phyloP scores from a whole-genome alignment of 345 rosid genomes.

The Eucalyptus melliodora region DNA sequence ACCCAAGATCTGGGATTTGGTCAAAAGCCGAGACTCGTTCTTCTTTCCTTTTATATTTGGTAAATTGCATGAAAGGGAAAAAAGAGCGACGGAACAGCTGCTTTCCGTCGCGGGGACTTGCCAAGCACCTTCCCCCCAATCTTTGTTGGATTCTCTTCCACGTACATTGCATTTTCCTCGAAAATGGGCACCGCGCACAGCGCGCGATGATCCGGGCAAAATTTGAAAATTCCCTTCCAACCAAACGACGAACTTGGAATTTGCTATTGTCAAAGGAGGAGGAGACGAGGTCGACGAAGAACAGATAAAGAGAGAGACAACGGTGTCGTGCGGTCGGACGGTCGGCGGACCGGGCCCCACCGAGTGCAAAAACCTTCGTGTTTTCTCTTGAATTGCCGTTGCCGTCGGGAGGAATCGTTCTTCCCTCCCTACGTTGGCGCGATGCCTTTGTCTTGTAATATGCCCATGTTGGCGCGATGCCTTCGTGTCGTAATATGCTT shows the following conservation, averaged over 20 bases:
- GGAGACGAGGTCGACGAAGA: background rate
- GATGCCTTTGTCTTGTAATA: background rate
- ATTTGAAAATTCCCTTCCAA: background rate
- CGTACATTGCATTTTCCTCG: background rate
- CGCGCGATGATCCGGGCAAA: background rate
- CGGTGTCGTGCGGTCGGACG: background rate
- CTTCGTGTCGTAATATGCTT: background rate
- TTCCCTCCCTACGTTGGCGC: background rate
- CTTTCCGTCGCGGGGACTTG: background rate
- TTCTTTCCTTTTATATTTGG: no score
- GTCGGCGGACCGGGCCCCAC: background rate
- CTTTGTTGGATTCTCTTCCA: background rate
- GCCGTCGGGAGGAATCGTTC: background rate
- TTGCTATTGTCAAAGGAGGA: background rate
- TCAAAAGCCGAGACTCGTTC: background rate
- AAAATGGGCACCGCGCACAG: background rate
- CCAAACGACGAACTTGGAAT: background rate
- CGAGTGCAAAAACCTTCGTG: background rate
- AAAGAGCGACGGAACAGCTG: background rate
- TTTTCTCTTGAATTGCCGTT: background rate
- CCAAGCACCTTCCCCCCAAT: background rate
- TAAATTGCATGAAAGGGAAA: no score
- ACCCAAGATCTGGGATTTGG: background rate
- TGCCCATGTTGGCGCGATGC: background rate
- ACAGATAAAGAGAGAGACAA: background rate